Conservation (phyloP, 345 rosid species). For the Trapa incisa region DNA sequence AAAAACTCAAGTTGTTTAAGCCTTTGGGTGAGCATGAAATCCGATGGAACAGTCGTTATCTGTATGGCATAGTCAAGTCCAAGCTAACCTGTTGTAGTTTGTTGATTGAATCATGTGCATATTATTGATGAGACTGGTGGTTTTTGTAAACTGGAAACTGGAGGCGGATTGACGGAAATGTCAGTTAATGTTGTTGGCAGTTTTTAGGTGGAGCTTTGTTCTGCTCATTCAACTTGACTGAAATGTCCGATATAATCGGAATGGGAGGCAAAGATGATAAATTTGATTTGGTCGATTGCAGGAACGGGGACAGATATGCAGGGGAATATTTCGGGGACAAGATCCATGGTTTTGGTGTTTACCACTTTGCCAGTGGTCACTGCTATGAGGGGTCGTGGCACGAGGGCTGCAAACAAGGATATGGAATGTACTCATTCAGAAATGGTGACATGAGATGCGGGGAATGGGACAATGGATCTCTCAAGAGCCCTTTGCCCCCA, state of each 20-base stretch:
- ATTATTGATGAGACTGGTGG: neutral
- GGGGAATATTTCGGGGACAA: slow-evolving; percentile 94
- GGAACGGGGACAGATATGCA: slow-evolving; percentile 84
- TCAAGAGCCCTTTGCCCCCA: slow-evolving; percentile 32
- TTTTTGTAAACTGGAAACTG: neutral
- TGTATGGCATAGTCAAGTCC: neutral
- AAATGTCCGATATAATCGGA: neutral
- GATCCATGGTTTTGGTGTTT: slow-evolving; percentile 86
- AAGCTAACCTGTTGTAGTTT: neutral
- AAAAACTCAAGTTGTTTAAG: neutral
- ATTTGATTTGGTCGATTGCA: slow-evolving; percentile 11
- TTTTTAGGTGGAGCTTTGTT: neutral
- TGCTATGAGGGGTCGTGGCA: slow-evolving; percentile 97
- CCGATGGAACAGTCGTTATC: neutral
- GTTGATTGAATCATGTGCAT: neutral
- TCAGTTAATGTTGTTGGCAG: slow-evolving; percentile 2
- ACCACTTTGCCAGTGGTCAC: slow-evolving; percentile 81
- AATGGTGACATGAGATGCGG: slow-evolving; percentile 56
- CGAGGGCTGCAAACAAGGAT: slow-evolving; percentile 87
- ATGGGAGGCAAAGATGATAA: neutral
- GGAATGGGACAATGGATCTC: slow-evolving; percentile 69
- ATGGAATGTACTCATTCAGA: slow-evolving; percentile 68
- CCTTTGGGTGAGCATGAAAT: neutral
- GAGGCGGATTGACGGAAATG: neutral
- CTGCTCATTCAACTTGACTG: neutral